Conservation (phyloP, 345 rosid species). For the Hibiscus tridactylites region DNA sequence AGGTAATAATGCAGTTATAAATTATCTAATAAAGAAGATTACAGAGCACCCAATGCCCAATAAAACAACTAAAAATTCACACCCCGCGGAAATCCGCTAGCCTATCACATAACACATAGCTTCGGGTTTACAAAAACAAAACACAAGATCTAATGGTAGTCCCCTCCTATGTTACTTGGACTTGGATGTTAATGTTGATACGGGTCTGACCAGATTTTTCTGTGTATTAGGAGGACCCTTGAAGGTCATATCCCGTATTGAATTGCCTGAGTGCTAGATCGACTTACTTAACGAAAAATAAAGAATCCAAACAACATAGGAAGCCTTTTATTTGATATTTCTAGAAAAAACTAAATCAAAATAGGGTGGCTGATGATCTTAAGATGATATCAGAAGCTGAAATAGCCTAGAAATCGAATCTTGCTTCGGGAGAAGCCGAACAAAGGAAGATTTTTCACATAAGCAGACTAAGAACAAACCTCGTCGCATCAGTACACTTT, state of each 20-base stretch:
- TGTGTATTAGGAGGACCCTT: no score
- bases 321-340: no score
- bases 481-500: neutral
- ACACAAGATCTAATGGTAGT: neutral
- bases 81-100: neutral
- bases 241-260: no score
- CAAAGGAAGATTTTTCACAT: neutral
- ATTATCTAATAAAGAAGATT: neutral
- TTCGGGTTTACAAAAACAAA: neutral
- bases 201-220: no score
- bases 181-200: no score
- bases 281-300: no score
- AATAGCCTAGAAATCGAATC: neutral
- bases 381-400: neutral
- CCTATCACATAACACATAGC: neutral
- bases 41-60: neutral
- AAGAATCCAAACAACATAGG: no score
- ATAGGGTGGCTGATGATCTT: neutral
- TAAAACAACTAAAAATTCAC: no score
- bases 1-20: constrained; percentile 1
- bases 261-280: no score
- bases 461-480: neutral
- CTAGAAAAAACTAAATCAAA: neutral
- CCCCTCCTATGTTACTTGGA: neutral
- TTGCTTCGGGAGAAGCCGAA: neutral